Base-by-base conservation (phyloP, 2,329 filamentous ascomycete genomes). In the Colletotrichum theobromicola region DNA sequence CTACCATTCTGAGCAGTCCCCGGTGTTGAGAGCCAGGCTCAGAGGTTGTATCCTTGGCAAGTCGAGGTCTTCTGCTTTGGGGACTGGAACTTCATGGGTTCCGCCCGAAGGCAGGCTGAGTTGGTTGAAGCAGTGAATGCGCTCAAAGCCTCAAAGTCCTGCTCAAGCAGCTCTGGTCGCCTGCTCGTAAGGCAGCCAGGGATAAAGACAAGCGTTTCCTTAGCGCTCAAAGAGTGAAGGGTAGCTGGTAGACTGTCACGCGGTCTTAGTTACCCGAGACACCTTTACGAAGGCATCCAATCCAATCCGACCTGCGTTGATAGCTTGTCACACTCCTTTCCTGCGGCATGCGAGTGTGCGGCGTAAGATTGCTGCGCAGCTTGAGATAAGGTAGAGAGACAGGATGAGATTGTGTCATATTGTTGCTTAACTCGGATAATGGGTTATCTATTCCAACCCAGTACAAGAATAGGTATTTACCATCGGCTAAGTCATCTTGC, bases 221-320 rank as follows among this genome's bases (percentile, higher is more conserved):
- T 67, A 37, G 66, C 46, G 66, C 57, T 63, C 46, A 18, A 28
- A 24, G 60, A 18, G 50, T 35, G n/a, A 46, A 35, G n/a, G 50
- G 30, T 34, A n/a, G 60, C 46, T 15, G 50, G 30, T 34, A n/a
- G 50, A 50, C 7, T 46, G 53, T 60, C 61, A 74, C 35, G 53
- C 67, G 71, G 71, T 74, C 71, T 74, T 50, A 69, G 58, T n/a
- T 70, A 68, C n/a, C 70, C 57, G 64, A 72, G 70, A 72, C 57
- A 69, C 37, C 57, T 46, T 18, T 26, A 37, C 28, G 34, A 69
- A 57, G 42, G 21, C 26, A 73, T 69, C 66, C 66, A 73, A 55
- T 70, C 32, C 60, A 30, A 46, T 58, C 7, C 28, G 21, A 28
- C n/a, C 32, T 26, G n/a, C 26, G n/a, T 26, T 35, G 34, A 18